A percentile compares a stretch with the other conserved stretches of the same genome.
Evolutionary conservation across 306 rosid genomes (phyloP).

Genomic region (Inga leiocalycina): DNA sequence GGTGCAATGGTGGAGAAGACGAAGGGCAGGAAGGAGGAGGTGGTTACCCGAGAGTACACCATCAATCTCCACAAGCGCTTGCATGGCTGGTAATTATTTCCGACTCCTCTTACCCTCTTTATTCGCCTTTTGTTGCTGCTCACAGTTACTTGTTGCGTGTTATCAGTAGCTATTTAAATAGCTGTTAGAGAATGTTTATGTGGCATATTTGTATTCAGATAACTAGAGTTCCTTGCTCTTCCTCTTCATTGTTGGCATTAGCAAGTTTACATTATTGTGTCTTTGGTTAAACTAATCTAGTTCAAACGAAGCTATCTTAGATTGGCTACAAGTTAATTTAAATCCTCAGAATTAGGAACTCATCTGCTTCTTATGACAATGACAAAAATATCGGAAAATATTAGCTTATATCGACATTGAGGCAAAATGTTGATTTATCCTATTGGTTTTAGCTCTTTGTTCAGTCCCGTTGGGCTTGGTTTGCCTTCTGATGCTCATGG

Average conservation of each 20-base stretch:
- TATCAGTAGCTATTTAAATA: not conserved
- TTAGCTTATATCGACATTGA: not conserved
- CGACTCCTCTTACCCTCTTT: not conserved
- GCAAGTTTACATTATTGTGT: not conserved
- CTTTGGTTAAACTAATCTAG: not conserved
- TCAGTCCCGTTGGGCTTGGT: not conserved
- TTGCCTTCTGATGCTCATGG: not conserved
- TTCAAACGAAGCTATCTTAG: not conserved
- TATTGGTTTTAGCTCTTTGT: not conserved
- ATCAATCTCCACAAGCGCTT: slow-evolving; percentile 91
- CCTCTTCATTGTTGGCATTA: not conserved
- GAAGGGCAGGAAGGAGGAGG: slow-evolving; percentile 88
- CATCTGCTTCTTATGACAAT: not conserved
- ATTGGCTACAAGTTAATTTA: not conserved
- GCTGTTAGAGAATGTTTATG: not conserved
- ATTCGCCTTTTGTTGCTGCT: not conserved
- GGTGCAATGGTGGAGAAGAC: slow-evolving; percentile 79
- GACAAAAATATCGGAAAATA: not conserved
- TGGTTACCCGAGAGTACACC: slow-evolving; percentile 91
- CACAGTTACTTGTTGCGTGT: not conserved
- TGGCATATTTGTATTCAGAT: not conserved
- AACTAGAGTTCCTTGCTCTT: not conserved
- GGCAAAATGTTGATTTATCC: not conserved
- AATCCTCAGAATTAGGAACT: not conserved
- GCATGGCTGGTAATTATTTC: slow-evolving; percentile 73